These are phyloP conservation scores for Mycoemilia scoparia DNA, from an alignment of 192 early-diverging fungal species.

Conservation along the genomic window DNA sequence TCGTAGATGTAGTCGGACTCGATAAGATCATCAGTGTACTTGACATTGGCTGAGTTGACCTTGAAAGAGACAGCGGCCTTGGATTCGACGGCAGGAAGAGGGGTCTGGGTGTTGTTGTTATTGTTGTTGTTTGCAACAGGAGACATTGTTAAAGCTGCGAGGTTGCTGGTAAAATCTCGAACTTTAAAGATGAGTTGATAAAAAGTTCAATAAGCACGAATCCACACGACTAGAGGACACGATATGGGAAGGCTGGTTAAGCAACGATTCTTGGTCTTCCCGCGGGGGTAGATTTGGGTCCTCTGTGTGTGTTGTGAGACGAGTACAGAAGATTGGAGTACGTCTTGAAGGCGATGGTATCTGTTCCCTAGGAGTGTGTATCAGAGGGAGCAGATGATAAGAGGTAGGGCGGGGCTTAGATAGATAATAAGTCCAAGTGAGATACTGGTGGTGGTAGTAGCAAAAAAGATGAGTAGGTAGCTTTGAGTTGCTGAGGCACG, in stretches of 20 bases:
- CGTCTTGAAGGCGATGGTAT: too few species aligned
- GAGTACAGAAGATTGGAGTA: constrained; percentile 64
- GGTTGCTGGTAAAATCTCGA: constrained; percentile 1
- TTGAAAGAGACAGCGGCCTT: constrained; percentile 46
- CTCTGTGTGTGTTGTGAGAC: constrained; percentile 66
- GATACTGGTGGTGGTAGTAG: too few species aligned
- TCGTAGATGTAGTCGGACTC: constrained; percentile 75
- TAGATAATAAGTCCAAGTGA: too few species aligned
- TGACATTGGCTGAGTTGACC: constrained; percentile 78
- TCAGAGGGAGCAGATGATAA: too few species aligned
- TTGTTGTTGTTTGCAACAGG: constrained; percentile 13
- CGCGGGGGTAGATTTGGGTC: constrained; percentile 46
- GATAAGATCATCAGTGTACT: constrained; percentile 65
- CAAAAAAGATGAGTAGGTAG: too few species aligned
- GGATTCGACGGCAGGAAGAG: constrained; percentile 5
- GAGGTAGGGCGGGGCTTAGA: too few species aligned
- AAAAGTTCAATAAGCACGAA: constrained; percentile 9
- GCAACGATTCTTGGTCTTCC: constrained; percentile 45
- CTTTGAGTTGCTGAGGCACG: too few species aligned
- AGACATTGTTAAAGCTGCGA: constrained; percentile 12
- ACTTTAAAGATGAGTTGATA: constrained; percentile 5
- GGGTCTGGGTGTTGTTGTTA: constrained; percentile 8
- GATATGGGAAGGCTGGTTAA: too few species aligned
- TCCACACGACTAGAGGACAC: constrained; percentile 12
- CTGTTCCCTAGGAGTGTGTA: too few species aligned